Evolutionary conservation across 768 basidiomycete species (phyloP).

Genomic region (Amanita molliuscula): DNA sequence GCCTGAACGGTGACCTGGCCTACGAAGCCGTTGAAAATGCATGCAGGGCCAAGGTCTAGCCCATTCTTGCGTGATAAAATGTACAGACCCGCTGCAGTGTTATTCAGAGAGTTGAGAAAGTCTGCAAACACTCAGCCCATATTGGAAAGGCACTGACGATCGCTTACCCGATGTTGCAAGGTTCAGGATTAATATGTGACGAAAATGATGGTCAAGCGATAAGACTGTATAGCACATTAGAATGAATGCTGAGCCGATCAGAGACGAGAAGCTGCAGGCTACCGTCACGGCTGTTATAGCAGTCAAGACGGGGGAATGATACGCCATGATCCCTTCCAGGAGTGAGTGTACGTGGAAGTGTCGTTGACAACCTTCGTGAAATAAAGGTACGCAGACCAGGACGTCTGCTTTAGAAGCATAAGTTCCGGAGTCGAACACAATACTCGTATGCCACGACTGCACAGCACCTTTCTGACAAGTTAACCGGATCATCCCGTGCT

Average conservation of each 20-base stretch:
- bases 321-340: neutral
- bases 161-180: constrained; percentile 1
- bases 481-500: no score
- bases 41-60: constrained; percentile 1
- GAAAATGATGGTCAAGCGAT: constrained; percentile 7
- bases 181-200: constrained; percentile 8
- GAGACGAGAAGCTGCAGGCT: constrained; percentile 4
- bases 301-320: neutral
- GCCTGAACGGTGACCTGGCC: constrained; percentile 9
- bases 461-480: no score
- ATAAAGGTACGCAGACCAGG: no score
- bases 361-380: no score
- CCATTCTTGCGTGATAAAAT: constrained; percentile 2
- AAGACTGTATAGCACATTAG: constrained; percentile 9
- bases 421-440: no score
- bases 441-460: no score
- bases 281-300: neutral
- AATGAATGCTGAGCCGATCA: constrained; percentile 7
- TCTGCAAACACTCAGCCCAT: neutral
- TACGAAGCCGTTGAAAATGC: constrained; percentile 7
- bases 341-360: no score
- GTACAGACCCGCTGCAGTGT: constrained; percentile 4
- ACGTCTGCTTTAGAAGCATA: no score
- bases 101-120: constrained; percentile 6
- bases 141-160: neutral